A percentile compares a stretch with the other conserved stretches of the same genome.
These are phyloP conservation scores for Lactarius evosmus DNA, from an alignment of 768 basidiomycete genomes.

Conservation along the genomic window DNA sequence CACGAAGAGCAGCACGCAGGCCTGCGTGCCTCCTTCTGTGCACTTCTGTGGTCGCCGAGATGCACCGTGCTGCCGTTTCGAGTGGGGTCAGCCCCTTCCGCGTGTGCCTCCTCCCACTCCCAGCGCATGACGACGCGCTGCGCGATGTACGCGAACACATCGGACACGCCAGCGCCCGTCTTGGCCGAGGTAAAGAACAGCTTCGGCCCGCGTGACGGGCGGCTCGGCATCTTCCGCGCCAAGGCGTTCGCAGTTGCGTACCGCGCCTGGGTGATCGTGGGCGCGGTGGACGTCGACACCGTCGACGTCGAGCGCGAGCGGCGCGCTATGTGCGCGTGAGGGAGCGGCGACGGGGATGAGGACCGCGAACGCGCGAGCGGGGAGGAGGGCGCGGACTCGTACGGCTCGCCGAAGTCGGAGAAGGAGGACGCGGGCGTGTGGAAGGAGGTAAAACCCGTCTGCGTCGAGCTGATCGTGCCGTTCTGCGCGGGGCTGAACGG, in stretches of 20 bases:
- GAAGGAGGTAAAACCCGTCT: conserved; percentile 59
- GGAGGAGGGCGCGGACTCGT: conserved; percentile 51
- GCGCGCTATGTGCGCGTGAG: conserved; percentile 29
- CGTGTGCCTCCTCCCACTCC: conserved; percentile 59
- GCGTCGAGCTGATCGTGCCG: conserved; percentile 56
- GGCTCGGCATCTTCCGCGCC: conserved; percentile 27
- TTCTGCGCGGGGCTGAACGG: conserved; percentile 38
- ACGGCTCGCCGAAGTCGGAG: conserved; percentile 53
- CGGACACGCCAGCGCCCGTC: conserved; percentile 66
- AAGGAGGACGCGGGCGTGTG: conserved; percentile 81
- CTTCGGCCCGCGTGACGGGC: conserved; percentile 54
- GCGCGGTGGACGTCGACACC: conserved; percentile 27
- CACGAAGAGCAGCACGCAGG: conserved; percentile 19
- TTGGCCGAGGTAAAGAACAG: conserved; percentile 78
- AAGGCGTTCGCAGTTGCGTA: conserved; percentile 16
- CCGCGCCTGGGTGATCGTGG: conserved; percentile 31
- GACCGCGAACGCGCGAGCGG: conserved; percentile 42
- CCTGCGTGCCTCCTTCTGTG: not conserved
- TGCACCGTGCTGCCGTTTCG: conserved; percentile 30
- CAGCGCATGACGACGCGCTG: conserved; percentile 55
- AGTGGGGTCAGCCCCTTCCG: conserved; percentile 45
- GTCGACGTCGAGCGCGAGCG: conserved; percentile 23
- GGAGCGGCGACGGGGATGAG: conserved; percentile 25
- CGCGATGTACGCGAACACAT: conserved; percentile 77
- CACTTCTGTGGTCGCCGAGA: conserved; percentile 4